Percentiles rank a stretch among this genome's conserved stretches.
phyloP scores from a whole-genome alignment of 2,329 filamentous ascomycete genomes.

The Alternaria postmessia region DNA sequence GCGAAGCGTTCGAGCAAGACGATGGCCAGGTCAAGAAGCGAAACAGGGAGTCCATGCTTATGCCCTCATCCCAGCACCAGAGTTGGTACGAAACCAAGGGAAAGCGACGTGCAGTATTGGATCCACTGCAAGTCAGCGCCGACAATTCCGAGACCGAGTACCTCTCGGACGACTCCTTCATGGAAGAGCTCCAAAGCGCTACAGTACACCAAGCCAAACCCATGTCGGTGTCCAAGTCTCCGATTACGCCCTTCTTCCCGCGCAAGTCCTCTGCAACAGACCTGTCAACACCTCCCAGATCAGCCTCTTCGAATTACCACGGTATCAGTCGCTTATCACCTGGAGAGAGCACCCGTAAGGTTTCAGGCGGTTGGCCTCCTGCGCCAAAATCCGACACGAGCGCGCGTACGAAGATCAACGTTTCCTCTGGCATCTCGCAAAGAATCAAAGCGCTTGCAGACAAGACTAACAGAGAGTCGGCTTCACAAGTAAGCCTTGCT shows the following conservation, averaged over 20 bases:
- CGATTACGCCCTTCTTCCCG: constrained; percentile 71
- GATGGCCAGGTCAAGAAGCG: constrained; percentile 29
- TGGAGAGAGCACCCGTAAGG: constrained; percentile 38
- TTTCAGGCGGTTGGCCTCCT: constrained; percentile 45
- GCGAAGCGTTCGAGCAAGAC: constrained; percentile 22
- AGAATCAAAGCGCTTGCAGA: constrained; percentile 93
- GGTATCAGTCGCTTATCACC: constrained; percentile 35
- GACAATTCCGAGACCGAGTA: constrained; percentile 58
- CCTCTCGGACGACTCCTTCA: constrained; percentile 79
- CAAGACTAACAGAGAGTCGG: constrained; percentile 64
- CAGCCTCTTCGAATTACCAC: constrained; percentile 50
- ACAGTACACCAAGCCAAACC: constrained; percentile 85
- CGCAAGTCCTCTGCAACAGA: constrained; percentile 39
- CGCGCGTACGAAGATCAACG: constrained; percentile 74
- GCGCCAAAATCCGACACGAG: constrained; percentile 37
- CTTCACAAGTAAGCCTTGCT: constrained; percentile 32
- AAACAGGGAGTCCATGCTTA: constrained; percentile 42
- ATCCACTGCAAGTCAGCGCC: constrained; percentile 48
- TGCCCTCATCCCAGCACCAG: constrained; percentile 31
- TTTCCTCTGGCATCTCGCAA: constrained; percentile 91
- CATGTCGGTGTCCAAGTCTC: constrained; percentile 76
- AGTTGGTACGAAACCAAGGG: constrained; percentile 45
- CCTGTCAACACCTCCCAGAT: constrained; percentile 35
- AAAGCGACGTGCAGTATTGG: constrained; percentile 51
- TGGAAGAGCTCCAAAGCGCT: constrained; percentile 85